phyloP scores from a whole-genome alignment of 2,329 filamentous ascomycete species.

The Cyclaneusma minus region DNA sequence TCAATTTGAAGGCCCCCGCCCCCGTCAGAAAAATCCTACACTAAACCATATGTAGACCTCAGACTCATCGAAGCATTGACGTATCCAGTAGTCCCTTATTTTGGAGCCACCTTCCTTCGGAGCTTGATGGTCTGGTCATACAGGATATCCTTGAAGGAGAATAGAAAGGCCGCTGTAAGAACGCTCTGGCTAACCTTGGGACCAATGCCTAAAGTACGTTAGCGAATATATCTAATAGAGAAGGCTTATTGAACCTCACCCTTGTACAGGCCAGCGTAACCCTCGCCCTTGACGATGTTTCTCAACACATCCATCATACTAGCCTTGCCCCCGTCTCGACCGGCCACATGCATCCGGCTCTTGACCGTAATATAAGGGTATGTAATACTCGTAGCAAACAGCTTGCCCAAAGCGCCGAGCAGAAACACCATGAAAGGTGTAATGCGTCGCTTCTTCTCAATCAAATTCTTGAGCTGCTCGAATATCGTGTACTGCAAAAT shows the following conservation, averaged over 20 bases:
- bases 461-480: constrained; percentile 86
- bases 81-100: constrained; percentile 5
- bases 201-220: constrained; percentile 53
- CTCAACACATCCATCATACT: constrained; percentile 65
- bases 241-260: constrained; percentile 36
- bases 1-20: no score
- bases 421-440: constrained; percentile 81
- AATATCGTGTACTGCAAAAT: constrained; percentile 98
- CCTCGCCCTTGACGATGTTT: constrained; percentile 73
- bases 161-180: constrained; percentile 86
- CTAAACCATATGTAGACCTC: no score
- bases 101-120: constrained; percentile 23
- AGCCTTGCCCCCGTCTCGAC: constrained; percentile 59
- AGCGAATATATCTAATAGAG: constrained; percentile 4
- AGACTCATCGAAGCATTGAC: no score
- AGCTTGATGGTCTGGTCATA: constrained; percentile 69
- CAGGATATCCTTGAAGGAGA: constrained; percentile 94
- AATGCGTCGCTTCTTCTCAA: constrained; percentile 57
- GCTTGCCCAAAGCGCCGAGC: constrained; percentile 82
- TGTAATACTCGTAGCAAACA: constrained; percentile 83
- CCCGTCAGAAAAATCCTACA: no score
- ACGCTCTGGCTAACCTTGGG: constrained; percentile 97
- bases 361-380: constrained; percentile 99
- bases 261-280: constrained; percentile 85
- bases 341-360: constrained; percentile 90